These are phyloP conservation scores for Leptodermis oblonga DNA, from an alignment of 257 asterid genomes.

Conservation along the genomic window DNA sequence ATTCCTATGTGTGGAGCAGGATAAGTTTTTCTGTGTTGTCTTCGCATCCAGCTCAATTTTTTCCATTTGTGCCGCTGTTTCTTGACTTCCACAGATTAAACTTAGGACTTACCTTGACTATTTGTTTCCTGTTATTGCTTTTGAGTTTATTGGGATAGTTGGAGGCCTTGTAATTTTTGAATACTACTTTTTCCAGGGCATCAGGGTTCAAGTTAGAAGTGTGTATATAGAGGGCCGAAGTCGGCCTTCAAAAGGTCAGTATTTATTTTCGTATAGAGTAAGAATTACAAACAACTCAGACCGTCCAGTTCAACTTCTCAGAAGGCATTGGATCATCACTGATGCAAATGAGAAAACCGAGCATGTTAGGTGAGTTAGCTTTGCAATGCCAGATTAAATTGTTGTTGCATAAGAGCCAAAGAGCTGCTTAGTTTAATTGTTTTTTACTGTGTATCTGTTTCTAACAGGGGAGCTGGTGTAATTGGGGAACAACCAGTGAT, in stretches of 20 bases:
- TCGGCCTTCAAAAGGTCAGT: slow-evolving; percentile 74
- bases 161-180: slow-evolving; percentile 1
- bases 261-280: slow-evolving; percentile 76
- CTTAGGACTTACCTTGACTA: not conserved
- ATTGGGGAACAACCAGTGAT: slow-evolving; percentile 91
- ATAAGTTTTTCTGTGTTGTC: not conserved
- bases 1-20: not conserved
- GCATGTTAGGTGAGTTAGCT: slow-evolving; percentile 56
- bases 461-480: slow-evolving; percentile 71
- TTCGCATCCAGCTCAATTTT: not conserved
- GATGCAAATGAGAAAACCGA: slow-evolving; percentile 74
- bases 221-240: slow-evolving; percentile 73
- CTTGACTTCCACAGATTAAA: not conserved
- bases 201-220: slow-evolving; percentile 87
- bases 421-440: not conserved
- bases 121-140: not conserved
- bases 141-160: slow-evolving; percentile 10
- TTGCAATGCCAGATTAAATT: not conserved
- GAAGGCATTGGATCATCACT: slow-evolving; percentile 91
- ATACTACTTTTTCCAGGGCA: slow-evolving; percentile 42
- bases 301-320: slow-evolving; percentile 86
- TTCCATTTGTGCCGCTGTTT: not conserved
- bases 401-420: not conserved
- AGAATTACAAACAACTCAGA: slow-evolving; percentile 75
- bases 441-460: slow-evolving; percentile 4